Evolutionary conservation across 176 grass and related monocot species (phyloP).

Genomic region (Cenchrus purpureus): DNA sequence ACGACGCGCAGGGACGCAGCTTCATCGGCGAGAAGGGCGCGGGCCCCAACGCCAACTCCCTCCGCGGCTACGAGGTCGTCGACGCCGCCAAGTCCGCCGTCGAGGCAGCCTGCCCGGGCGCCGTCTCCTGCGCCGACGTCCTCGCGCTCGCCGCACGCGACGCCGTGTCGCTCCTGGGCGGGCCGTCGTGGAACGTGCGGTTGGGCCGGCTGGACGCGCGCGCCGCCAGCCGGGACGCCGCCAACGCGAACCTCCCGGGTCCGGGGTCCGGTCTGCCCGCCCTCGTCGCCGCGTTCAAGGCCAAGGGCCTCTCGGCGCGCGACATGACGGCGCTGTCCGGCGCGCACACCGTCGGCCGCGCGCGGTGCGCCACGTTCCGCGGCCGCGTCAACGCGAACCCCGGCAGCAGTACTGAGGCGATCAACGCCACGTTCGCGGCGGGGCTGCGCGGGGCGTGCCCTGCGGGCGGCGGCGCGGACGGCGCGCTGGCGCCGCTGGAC

Average conservation of each 20-base stretch:
- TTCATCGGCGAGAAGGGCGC: constrained; percentile 59
- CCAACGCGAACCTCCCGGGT: constrained; percentile 41
- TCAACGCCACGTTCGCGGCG: constrained; percentile 49
- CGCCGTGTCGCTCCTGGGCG: constrained; percentile 37
- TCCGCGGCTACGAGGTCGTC: constrained; percentile 57
- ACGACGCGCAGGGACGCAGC: constrained; percentile 36
- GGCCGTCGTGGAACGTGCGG: constrained; percentile 46
- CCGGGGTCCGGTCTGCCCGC: constrained; percentile 33
- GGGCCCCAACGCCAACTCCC: constrained; percentile 44
- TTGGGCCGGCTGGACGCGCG: constrained; percentile 51
- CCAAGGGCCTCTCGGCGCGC: constrained; percentile 49
- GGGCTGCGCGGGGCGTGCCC: constrained; percentile 36
- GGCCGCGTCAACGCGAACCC: constrained; percentile 34
- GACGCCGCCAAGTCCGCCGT: constrained; percentile 53
- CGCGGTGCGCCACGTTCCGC: constrained; percentile 51
- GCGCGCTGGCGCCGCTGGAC: constrained; percentile 45
- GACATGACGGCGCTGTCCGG: constrained; percentile 71
- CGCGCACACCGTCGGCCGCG: constrained; percentile 63
- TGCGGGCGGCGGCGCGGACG: neutral
- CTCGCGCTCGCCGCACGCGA: constrained; percentile 67
- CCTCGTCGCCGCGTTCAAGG: constrained; percentile 46
- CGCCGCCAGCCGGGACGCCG: constrained; percentile 35
- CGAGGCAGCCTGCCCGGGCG: constrained; percentile 54
- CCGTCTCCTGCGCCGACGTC: constrained; percentile 73
- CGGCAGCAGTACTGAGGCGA: neutral